Evolutionary conservation across 768 basidiomycete species (phyloP).

Genomic region (Floccularia luteovirens): DNA sequence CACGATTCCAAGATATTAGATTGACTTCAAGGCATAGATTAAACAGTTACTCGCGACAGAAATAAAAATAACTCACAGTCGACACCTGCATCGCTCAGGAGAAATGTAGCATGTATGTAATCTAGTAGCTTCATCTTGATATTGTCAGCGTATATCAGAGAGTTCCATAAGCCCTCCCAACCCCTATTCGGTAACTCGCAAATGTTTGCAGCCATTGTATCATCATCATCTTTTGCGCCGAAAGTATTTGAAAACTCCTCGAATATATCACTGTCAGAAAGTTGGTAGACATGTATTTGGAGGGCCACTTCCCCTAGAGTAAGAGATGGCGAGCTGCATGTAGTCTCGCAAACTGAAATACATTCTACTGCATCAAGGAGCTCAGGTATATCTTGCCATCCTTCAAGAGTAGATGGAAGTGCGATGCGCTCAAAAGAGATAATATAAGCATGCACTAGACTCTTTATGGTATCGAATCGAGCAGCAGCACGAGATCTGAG

Average conservation of each 20-base stretch:
- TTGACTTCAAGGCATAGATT: conserved; percentile 45
- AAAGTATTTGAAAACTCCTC: conserved; percentile 66
- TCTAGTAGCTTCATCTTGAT: conserved; percentile 86
- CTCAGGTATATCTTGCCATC: conserved; percentile 73
- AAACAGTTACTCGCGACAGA: conserved; percentile 3
- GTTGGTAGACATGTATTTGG: conserved; percentile 86
- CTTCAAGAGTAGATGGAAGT: conserved; percentile 63
- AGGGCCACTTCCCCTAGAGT: conserved; percentile 53
- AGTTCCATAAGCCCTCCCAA: conserved; percentile 93
- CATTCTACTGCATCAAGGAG: conserved; percentile 70
- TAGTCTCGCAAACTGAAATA: conserved; percentile 65
- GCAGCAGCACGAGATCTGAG: conserved; percentile 59
- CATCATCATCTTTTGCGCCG: conserved; percentile 51
- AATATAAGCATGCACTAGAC: conserved; percentile 49
- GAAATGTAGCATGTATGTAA: conserved; percentile 89
- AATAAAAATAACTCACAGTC: conserved; percentile 49
- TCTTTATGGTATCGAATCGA: conserved; percentile 70
- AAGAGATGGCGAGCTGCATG: conserved; percentile 47
- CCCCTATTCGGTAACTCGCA: conserved; percentile 78
- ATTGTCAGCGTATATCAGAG: conserved; percentile 75
- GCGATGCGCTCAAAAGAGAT: conserved; percentile 57
- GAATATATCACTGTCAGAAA: conserved; percentile 55
- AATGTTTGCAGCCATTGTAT: conserved; percentile 83
- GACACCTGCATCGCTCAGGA: conserved; percentile 85
- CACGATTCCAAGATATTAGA: conserved; percentile 91